Base-by-base conservation (phyloP, 352 stramenopile genomes). In the Salisapilia sapeloensis region DNA sequence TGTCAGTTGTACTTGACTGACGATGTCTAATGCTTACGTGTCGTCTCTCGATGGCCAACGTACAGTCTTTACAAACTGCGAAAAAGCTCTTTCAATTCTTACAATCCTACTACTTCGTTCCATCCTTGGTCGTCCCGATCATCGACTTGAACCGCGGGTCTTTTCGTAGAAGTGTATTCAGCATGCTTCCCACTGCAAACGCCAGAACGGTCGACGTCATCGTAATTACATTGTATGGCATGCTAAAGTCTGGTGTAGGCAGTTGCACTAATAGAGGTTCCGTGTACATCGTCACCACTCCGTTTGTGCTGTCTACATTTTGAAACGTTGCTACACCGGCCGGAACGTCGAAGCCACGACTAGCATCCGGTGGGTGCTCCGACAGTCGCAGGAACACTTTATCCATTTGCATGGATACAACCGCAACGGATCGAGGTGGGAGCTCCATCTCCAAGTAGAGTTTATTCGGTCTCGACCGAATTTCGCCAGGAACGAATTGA, bases 141-240 rank as follows among this genome's bases (percentile, higher is more conserved):
- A 83, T 70, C 50, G 65, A 59, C 46, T 84, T 60, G 24, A 82
- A 50, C 4, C 69, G 62, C 17, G 69, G 62, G 6, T 64, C 46
- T 27, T 84, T 84, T 22, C 65, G 67, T 22, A 87, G 54, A 11
- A 85, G 50, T 20, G 71, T 62, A 28, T 86, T 89, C 28, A 92
- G 59, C 51, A 86, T 77, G 9, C 60, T 81, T n/a, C 71, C 77
- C 14, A 82, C 57, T 27, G 84, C 78, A 50, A 89, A 92, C 30
- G 66, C 71, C 10, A 92, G 55, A 33, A 92, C 61, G n/a, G 78
- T 90, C 24, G 70, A 89, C 12, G 76, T 90, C 56, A 93, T 75
- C 19, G 66, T 86, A 42, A 93, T 93, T 9, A 93, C 76, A 33
- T 92, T 92, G 53, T 87, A 93, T 35, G 76, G 76, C 76, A 93